phyloP scores from a whole-genome alignment of 352 stramenopile genomes.

The Pythium chondricola region DNA sequence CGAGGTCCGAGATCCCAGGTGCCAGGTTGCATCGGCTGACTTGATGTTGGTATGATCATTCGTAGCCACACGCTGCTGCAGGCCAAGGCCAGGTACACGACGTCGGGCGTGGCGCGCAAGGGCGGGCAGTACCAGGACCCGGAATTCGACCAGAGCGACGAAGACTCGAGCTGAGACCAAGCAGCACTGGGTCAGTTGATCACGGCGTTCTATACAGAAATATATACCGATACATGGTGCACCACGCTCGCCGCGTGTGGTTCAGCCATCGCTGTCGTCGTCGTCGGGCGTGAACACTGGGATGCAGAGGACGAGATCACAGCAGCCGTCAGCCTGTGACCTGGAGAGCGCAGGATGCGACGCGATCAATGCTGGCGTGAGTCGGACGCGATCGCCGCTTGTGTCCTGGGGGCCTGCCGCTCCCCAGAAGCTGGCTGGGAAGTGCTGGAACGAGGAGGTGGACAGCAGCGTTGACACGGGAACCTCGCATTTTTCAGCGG shows the following conservation, averaged over 20 bases:
- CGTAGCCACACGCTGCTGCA: slow-evolving; percentile 64
- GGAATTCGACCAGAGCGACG: slow-evolving; percentile 75
- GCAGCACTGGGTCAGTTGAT: neutral
- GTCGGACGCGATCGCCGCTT: neutral
- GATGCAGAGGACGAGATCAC: slow-evolving; percentile 22
- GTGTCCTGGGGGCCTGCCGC: neutral
- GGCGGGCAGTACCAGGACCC: slow-evolving; percentile 52
- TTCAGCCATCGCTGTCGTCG: slow-evolving; percentile 8
- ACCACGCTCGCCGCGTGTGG: too few relatives aligned
- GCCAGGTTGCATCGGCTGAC: too few relatives aligned
- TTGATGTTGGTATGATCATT: too few relatives aligned
- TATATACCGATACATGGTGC: neutral
- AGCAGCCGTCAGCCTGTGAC: too few relatives aligned
- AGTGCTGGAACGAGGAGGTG: slow-evolving; percentile 7
- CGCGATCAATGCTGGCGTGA: too few relatives aligned
- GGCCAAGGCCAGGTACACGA: slow-evolving; percentile 56
- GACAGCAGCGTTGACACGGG: slow-evolving; percentile 10
- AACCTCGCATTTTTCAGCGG: neutral
- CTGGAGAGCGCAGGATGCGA: too few relatives aligned
- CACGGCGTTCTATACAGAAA: neutral
- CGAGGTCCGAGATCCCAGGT: too few relatives aligned
- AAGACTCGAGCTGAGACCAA: slow-evolving; percentile 58
- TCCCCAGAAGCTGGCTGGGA: slow-evolving; percentile 14
- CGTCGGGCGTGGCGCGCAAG: slow-evolving; percentile 32
- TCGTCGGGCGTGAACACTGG: slow-evolving; percentile 25